phyloP scores from a whole-genome alignment of 257 asterid genomes.

The Jaltomata sinuosa region DNA sequence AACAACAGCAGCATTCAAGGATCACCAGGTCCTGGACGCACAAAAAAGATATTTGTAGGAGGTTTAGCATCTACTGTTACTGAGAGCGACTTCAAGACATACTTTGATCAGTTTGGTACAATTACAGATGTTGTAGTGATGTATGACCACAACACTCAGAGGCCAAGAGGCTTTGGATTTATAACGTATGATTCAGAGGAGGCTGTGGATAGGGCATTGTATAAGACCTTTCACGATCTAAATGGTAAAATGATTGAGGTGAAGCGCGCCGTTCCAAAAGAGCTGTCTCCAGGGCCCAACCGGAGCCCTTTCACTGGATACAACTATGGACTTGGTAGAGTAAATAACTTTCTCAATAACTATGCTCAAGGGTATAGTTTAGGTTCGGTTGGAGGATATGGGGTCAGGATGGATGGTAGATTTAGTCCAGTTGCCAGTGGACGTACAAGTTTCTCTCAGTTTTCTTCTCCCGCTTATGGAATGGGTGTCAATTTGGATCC shows the following conservation, averaged over 20 bases:
- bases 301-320: slow-evolving; percentile 55
- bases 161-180: slow-evolving; percentile 81
- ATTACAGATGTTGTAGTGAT: slow-evolving; percentile 71
- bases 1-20: slow-evolving; percentile 59
- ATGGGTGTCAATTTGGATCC: slow-evolving; percentile 66
- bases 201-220: slow-evolving; percentile 65
- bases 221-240: slow-evolving; percentile 68
- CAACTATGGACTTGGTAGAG: slow-evolving; percentile 48
- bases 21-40: slow-evolving; percentile 69
- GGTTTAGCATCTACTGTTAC: slow-evolving; percentile 80
- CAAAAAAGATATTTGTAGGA: slow-evolving; percentile 87
- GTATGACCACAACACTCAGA: slow-evolving; percentile 82
- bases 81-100: slow-evolving; percentile 61
- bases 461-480: slow-evolving; percentile 42
- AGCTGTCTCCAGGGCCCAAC: slow-evolving; percentile 57
- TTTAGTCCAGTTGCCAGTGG: slow-evolving; percentile 48
- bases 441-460: slow-evolving; percentile 52
- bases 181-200: slow-evolving; percentile 77
- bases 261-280: slow-evolving; percentile 78
- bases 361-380: slow-evolving; percentile 52
- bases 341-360: slow-evolving; percentile 45
- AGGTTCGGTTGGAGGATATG: slow-evolving; percentile 50
- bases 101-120: slow-evolving; percentile 72
- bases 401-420: slow-evolving; percentile 61
- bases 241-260: slow-evolving; percentile 82